Evolutionary conservation across 768 basidiomycete genomes (phyloP).

Genomic region (Tylopilus subfusipes): DNA sequence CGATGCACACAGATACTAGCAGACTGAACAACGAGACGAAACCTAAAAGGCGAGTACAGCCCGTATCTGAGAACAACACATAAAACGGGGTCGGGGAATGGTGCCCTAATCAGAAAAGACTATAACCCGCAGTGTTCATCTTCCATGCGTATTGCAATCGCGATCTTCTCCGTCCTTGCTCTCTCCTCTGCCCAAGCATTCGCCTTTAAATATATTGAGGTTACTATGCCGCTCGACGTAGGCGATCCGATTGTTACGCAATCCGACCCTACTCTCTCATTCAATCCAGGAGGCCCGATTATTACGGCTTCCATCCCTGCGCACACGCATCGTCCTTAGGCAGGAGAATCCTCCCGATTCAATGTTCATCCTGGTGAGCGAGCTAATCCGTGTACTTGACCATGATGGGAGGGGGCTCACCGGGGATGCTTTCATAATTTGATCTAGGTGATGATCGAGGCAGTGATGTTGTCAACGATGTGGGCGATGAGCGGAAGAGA

Average conservation of each 20-base stretch:
- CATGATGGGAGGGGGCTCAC: neutral
- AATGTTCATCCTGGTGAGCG: neutral
- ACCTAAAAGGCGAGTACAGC: neutral
- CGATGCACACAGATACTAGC: neutral
- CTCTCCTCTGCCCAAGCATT: neutral
- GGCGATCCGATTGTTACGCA: neutral
- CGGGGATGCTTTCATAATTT: neutral
- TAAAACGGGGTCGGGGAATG: neutral
- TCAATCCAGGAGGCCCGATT: neutral
- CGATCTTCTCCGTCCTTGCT: neutral
- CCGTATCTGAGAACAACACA: neutral
- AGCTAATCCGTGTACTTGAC: neutral
- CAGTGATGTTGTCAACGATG: neutral
- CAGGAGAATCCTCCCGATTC: neutral
- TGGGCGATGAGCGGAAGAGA: neutral
- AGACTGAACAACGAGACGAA: neutral
- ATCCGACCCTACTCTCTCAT: neutral
- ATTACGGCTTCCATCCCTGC: neutral
- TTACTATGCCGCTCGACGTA: neutral
- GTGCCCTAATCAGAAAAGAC: neutral
- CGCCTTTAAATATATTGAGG: too few species aligned
- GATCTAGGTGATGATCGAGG: neutral
- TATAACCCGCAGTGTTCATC: neutral
- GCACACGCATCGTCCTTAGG: neutral
- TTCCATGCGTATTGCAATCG: neutral